Evolutionary conservation across 1,284 basidiomycete species (phyloP), one percentile per base, ranked within the genome.

Genomic region (Leccinum angustisporum): DNA sequence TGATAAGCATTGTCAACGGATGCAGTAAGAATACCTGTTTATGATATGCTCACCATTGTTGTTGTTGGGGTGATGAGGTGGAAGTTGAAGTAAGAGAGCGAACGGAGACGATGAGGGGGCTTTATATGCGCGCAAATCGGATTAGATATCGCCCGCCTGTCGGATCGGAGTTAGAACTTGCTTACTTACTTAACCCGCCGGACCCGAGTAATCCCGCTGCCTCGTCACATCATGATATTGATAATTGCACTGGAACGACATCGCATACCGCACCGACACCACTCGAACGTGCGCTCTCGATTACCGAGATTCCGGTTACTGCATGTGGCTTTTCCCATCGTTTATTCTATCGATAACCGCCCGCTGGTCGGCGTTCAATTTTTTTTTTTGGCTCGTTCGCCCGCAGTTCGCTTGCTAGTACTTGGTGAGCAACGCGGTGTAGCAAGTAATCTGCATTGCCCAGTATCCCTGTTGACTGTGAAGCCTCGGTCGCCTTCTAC

Each of bases 81-180:
- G 31, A 54, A 54, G 56, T 16, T 18, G 52, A 34, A 43, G 64
- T 25, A 31, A 56, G 51, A 63, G 30, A 51, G 57, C 16, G 53
- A 51, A 50, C 16, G 56, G 57, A 52, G 9, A 31, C 8, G 54
- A 52, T 16, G 58, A 54, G 53, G 57, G 58, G 27, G 57, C 10
- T 59, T 72, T 71, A 70, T 72, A 70, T 70, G 71, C 59, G 40
- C n/a, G n/a, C 40, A n/a, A 43, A 43, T 43, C 40, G 40, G 40
- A 43, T 43, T 43, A 43, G 40, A 43, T 43, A 18, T 40, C 38
- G 38, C 38, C 5, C 16, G 38, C 38, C 16, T 40, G 18, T 18
- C 70, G 65, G 73, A 74, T 75, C 73, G 69, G 73, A 74, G 72
- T 54, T 74, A 57, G 63, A 73, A 46, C 43, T 46, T 46, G 70